A percentile compares a stretch with the other conserved stretches of the same genome.
Conservation (phyloP, 2,329 filamentous ascomycete species). For the Venturia pyrina region DNA sequence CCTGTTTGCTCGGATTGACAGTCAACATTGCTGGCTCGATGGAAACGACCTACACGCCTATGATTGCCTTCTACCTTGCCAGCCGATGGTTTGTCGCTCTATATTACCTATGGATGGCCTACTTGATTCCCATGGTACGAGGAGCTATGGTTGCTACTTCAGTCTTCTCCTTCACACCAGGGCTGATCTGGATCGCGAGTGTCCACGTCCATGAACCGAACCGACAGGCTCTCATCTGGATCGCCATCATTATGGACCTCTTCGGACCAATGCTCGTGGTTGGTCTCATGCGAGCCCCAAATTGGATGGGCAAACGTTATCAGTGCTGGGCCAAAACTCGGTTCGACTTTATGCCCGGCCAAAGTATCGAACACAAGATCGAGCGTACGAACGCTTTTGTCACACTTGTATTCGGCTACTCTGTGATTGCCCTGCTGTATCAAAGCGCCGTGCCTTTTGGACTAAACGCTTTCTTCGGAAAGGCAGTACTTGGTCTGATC, state of each 20-base stretch:
- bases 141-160: constrained; percentile 44
- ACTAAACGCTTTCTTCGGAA: constrained; percentile 51
- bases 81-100: constrained; percentile 43
- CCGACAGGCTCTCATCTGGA: constrained; percentile 47
- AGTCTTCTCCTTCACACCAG: constrained; percentile 36
- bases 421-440: constrained; percentile 51
- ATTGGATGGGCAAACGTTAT: constrained; percentile 16
- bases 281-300: constrained; percentile 21
- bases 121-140: constrained; percentile 47
- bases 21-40: constrained; percentile 51
- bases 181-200: constrained; percentile 49
- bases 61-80: constrained; percentile 51
- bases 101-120: constrained; percentile 39
- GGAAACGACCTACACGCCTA: constrained; percentile 43
- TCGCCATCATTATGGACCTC: constrained; percentile 46
- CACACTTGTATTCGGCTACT: constrained; percentile 54
- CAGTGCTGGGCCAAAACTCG: constrained; percentile 21
- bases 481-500: constrained; percentile 48
- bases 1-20: constrained; percentile 52
- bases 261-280: constrained; percentile 37
- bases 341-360: constrained; percentile 51
- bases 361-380: constrained; percentile 57
- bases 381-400: constrained; percentile 57
- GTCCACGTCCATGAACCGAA: constrained; percentile 46
- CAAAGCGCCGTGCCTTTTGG: constrained; percentile 44